phyloP scores from a whole-genome alignment of 2,329 filamentous ascomycete genomes.

The Akanthomyces lecanii region DNA sequence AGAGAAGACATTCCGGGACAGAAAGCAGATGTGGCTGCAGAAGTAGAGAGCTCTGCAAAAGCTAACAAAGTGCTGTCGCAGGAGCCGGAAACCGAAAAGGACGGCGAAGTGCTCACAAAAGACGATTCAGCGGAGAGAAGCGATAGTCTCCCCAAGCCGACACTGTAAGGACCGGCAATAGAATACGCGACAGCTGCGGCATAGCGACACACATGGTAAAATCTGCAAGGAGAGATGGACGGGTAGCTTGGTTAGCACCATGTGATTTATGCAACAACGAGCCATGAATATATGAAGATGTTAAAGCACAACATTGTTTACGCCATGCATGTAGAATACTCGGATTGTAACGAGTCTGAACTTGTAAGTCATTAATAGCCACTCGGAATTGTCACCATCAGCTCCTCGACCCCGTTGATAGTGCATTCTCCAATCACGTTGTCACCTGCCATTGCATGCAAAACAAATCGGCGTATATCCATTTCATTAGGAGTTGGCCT shows the following conservation, averaged over 20 bases:
- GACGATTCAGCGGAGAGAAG: not conserved
- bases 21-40: not conserved
- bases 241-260: too few relatives aligned
- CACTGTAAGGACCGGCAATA: not conserved
- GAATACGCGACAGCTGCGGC: not conserved
- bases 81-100: not conserved
- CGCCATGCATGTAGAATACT: not conserved
- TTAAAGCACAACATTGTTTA: not conserved
- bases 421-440: not conserved
- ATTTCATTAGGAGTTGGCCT: slow-evolving; percentile 2
- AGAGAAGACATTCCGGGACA: not conserved
- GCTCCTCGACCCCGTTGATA: not conserved
- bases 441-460: not conserved
- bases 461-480: not conserved
- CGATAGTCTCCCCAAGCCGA: not conserved
- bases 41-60: not conserved
- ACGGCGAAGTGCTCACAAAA: not conserved
- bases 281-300: not conserved
- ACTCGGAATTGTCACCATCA: too few relatives aligned
- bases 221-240: too few relatives aligned
- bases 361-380: too few relatives aligned
- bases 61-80: not conserved
- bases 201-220: too few relatives aligned
- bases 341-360: too few relatives aligned
- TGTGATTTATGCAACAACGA: too few relatives aligned